Conservation (phyloP, 2,329 filamentous ascomycete genomes). For the Teratosphaeria nubilosa region DNA sequence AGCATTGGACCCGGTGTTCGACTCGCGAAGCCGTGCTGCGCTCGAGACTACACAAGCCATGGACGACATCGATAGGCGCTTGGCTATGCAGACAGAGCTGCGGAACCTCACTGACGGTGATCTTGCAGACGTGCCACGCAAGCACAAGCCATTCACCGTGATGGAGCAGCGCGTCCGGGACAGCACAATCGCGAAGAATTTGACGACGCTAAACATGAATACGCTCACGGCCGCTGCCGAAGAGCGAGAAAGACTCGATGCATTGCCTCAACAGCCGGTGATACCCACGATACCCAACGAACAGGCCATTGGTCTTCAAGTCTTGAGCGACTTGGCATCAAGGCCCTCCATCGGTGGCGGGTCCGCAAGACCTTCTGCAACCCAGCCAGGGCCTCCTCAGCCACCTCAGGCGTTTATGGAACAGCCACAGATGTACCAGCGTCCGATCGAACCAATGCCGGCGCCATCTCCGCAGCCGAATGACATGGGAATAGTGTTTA, state of each 20-base stretch:
- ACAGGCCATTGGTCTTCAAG: constrained; percentile 29
- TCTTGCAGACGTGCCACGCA: constrained; percentile 1
- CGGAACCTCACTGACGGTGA: constrained; percentile 25
- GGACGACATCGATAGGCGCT: constrained; percentile 13
- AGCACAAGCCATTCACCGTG: constrained; percentile 27
- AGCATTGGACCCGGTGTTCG: constrained; percentile 16
- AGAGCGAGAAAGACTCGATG: constrained; percentile 16
- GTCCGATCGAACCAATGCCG: not conserved
- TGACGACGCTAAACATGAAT: constrained; percentile 23
- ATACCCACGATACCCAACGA: constrained; percentile 28
- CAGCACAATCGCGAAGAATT: constrained; percentile 29
- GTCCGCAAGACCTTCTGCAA: not conserved
- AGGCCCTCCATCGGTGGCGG: constrained; percentile 9
- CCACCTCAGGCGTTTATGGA: not conserved
- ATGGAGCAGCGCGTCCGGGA: constrained; percentile 32
- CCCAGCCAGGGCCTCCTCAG: not conserved
- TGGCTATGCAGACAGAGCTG: constrained; percentile 16
- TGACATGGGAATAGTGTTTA: constrained; percentile 1
- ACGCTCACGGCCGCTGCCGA: constrained; percentile 28
- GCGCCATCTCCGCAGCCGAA: not conserved
- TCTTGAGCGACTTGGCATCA: constrained; percentile 19
- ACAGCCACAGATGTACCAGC: not conserved
- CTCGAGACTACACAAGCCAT: constrained; percentile 16
- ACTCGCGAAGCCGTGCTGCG: constrained; percentile 20
- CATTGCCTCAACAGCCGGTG: not conserved